Percentiles rank a stretch among this genome's conserved stretches.
Conservation (phyloP, 352 stramenopile genomes). For the Phytophthora pisi region DNA sequence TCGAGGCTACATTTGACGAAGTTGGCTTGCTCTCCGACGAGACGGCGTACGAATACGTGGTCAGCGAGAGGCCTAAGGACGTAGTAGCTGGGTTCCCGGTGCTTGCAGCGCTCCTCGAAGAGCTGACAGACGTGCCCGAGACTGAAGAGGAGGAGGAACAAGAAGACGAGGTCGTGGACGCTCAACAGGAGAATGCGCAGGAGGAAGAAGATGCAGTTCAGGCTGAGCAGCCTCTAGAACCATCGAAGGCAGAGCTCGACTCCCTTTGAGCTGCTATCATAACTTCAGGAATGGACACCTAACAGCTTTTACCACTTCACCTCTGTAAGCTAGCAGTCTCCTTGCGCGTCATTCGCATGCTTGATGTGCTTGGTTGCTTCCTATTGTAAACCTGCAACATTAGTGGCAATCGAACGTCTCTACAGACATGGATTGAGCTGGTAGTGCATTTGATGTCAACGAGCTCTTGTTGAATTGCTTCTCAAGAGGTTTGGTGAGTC, state of each 20-base stretch:
- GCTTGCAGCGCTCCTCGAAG: conserved; percentile 44
- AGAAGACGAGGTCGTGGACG: conserved; percentile 8
- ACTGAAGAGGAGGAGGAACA: conserved; percentile 14
- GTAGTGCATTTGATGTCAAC: no score
- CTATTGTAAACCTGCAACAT: background rate
- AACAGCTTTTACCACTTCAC: background rate
- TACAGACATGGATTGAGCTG: no score
- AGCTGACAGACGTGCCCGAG: conserved; percentile 36
- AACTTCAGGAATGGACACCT: background rate
- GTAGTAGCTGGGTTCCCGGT: conserved; percentile 36
- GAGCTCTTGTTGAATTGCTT: no score
- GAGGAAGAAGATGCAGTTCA: conserved; percentile 7
- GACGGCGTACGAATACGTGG: conserved; percentile 49
- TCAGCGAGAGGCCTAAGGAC: conserved; percentile 34
- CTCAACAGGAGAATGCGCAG: conserved; percentile 7
- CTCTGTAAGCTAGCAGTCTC: background rate
- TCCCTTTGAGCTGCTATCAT: background rate
- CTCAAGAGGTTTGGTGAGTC: no score
- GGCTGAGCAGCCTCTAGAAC: background rate
- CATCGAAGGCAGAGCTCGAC: background rate
- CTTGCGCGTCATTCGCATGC: no score
- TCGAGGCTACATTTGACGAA: conserved; percentile 41
- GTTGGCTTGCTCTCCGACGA: conserved; percentile 49
- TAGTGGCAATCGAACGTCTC: background rate
- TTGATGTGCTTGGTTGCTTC: background rate